Percentiles rank a stretch among this genome's conserved stretches.
phyloP scores from a whole-genome alignment of 129 eudicot genomes.

The Artemisia tridentata region DNA sequence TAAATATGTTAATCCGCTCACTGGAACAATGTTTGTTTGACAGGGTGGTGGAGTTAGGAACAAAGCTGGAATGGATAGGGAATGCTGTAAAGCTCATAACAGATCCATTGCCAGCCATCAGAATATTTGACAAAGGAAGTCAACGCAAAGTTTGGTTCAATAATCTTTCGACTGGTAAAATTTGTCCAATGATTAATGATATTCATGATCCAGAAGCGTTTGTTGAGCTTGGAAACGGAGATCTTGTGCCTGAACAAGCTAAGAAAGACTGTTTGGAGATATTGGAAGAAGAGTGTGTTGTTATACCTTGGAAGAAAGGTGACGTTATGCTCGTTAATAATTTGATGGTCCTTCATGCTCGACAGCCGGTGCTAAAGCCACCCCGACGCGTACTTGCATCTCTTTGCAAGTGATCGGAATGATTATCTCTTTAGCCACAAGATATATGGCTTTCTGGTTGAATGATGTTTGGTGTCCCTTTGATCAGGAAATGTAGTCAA shows the following conservation, averaged over 20 bases:
- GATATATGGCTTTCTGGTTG: too few species aligned
- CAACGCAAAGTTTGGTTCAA: constrained; percentile 79
- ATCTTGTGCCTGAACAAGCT: too few species aligned
- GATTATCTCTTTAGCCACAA: too few species aligned
- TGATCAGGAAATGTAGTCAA: too few species aligned
- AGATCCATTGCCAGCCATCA: constrained; percentile 70
- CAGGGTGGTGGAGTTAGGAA: constrained; percentile 77
- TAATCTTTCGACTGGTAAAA: constrained; percentile 48
- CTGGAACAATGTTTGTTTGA: neutral
- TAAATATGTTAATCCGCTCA: neutral
- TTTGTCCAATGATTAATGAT: constrained; percentile 46
- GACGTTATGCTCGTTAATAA: constrained; percentile 72
- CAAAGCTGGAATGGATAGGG: constrained; percentile 76
- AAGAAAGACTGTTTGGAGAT: too few species aligned
- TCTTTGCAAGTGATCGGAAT: constrained; percentile 52
- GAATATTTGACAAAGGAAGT: constrained; percentile 40
- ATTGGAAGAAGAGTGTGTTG: constrained; percentile 30
- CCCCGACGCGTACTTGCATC: constrained; percentile 83
- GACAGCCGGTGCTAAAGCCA: constrained; percentile 52
- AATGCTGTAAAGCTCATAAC: constrained; percentile 42
- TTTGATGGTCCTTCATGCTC: constrained; percentile 73
- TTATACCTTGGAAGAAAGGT: constrained; percentile 78
- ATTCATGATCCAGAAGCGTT: constrained; percentile 35
- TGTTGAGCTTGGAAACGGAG: constrained; percentile 27
- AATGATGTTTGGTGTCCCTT: too few species aligned